Conservation (phyloP, 176 grass and related monocot genomes). For the Oryza glumipatula region DNA sequence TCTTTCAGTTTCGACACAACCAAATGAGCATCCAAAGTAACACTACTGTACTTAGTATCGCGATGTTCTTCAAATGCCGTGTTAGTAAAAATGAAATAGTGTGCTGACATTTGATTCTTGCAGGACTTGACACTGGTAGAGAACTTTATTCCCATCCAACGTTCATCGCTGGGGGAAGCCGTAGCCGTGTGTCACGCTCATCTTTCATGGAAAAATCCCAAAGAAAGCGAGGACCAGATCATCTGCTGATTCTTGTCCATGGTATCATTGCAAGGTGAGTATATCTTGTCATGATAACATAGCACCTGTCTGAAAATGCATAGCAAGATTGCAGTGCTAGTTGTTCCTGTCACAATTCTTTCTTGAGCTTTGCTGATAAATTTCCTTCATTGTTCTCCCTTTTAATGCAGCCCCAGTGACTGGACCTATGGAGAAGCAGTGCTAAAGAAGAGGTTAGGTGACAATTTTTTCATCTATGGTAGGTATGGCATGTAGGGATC, state of each 20-base stretch:
- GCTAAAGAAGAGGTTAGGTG: slow-evolving; percentile 64
- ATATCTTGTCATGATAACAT: neutral
- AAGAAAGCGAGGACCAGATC: slow-evolving; percentile 63
- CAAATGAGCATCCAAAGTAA: neutral
- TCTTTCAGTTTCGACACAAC: neutral
- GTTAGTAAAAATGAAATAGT: too few relatives aligned
- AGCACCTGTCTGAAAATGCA: neutral
- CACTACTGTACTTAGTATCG: too few relatives aligned
- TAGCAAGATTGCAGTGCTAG: neutral
- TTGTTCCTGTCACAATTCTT: neutral
- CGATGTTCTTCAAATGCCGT: too few relatives aligned
- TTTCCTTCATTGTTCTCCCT: slow-evolving; percentile 2
- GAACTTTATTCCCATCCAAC: neutral
- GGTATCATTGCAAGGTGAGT: slow-evolving; percentile 85
- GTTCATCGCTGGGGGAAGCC: neutral
- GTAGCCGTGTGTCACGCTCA: neutral
- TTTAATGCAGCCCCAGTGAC: slow-evolving; percentile 61
- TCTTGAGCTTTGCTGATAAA: slow-evolving; percentile 11
- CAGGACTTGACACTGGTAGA: neutral
- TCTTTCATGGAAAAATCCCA: slow-evolving; percentile 30
- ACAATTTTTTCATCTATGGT: slow-evolving; percentile 83
- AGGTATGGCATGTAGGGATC: neutral
- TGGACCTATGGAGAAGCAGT: slow-evolving; percentile 76
- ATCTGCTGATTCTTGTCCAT: slow-evolving; percentile 90
- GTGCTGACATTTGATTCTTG: neutral